A percentile compares a stretch with the other conserved stretches of the same genome.
phyloP scores from a whole-genome alignment of 192 early-diverging fungal species.

The Gamsiella multidivaricata region DNA sequence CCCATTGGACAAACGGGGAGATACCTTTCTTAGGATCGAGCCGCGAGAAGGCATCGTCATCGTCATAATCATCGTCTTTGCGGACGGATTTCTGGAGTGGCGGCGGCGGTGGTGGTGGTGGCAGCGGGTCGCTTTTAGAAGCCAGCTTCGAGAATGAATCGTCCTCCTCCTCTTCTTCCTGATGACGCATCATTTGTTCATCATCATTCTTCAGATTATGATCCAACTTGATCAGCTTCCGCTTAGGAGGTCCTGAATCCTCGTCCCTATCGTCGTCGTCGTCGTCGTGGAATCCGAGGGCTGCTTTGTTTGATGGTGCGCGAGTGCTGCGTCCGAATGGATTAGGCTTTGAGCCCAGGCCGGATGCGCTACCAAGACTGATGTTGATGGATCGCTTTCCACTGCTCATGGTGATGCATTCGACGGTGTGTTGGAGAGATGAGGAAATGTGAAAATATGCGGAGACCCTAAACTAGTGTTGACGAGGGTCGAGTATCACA shows the following conservation, averaged over 20 bases:
- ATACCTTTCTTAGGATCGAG: slow-evolving; percentile 34
- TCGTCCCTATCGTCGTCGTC: slow-evolving; percentile 15
- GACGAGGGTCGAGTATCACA: neutral
- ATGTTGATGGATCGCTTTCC: slow-evolving; percentile 49
- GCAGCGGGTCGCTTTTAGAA: too few species aligned
- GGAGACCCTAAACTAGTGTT: neutral
- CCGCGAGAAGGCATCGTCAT: slow-evolving; percentile 36
- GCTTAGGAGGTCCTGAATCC: slow-evolving; percentile 20
- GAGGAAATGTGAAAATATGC: neutral
- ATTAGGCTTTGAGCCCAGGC: slow-evolving; percentile 17
- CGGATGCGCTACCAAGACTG: slow-evolving; percentile 15
- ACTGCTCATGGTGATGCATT: slow-evolving; percentile 28
- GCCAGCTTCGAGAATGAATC: slow-evolving; percentile 11
- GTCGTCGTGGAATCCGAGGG: slow-evolving; percentile 41
- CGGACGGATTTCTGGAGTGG: slow-evolving; percentile 35
- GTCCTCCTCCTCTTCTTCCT: slow-evolving; percentile 43
- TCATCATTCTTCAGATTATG: slow-evolving; percentile 7
- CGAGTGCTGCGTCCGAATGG: slow-evolving; percentile 23
- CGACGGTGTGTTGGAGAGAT: neutral
- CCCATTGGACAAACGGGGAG: neutral
- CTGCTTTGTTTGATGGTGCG: slow-evolving; percentile 8
- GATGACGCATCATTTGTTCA: slow-evolving; percentile 27
- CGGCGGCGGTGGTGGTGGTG: slow-evolving; percentile 5
- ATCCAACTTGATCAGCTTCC: slow-evolving; percentile 39
- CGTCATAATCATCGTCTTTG: slow-evolving; percentile 52